A percentile compares a stretch with the other conserved stretches of the same genome.
Evolutionary conservation across 2,329 filamentous ascomycete genomes (phyloP).

Genomic region (Alternaria angustiovoidea): DNA sequence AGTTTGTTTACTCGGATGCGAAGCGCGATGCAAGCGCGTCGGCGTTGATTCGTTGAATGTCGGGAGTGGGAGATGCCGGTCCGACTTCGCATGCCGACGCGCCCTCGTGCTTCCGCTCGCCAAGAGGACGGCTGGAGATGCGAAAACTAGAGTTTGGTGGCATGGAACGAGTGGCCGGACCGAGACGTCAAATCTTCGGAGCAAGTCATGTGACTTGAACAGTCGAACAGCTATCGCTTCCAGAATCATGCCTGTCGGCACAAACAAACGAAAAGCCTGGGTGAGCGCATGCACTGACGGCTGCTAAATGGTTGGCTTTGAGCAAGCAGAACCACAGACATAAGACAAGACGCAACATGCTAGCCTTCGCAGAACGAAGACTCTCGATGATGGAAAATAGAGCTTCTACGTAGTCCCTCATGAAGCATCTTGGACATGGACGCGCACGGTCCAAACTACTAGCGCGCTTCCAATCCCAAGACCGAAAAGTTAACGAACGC

Average conservation of each 20-base stretch:
- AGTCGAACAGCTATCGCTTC: not conserved
- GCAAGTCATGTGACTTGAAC: not conserved
- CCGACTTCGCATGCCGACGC: not conserved
- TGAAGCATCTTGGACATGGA: not conserved
- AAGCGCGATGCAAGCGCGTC: slow-evolving; percentile 5
- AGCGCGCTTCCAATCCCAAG: slow-evolving; percentile 2
- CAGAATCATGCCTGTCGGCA: no score
- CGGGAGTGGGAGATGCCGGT: slow-evolving; percentile 12
- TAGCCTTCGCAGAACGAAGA: no score
- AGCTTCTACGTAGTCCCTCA: not conserved
- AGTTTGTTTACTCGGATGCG: slow-evolving; percentile 4
- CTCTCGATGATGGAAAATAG: not conserved
- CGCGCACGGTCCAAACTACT: slow-evolving; percentile 5
- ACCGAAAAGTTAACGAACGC: slow-evolving; percentile 19
- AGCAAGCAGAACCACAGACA: no score
- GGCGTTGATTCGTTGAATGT: slow-evolving; percentile 1
- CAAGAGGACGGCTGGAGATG: not conserved
- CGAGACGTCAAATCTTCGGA: not conserved
- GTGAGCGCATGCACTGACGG: no score
- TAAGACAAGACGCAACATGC: no score
- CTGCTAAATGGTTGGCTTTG: no score
- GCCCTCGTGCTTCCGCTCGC: not conserved
- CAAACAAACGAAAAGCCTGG: no score
- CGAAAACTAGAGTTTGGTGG: not conserved
- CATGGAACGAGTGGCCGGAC: not conserved